Percentiles rank a stretch among this genome's conserved stretches.
phyloP scores from a whole-genome alignment of 2,329 filamentous ascomycete genomes.

The Fusarium heterosporum region DNA sequence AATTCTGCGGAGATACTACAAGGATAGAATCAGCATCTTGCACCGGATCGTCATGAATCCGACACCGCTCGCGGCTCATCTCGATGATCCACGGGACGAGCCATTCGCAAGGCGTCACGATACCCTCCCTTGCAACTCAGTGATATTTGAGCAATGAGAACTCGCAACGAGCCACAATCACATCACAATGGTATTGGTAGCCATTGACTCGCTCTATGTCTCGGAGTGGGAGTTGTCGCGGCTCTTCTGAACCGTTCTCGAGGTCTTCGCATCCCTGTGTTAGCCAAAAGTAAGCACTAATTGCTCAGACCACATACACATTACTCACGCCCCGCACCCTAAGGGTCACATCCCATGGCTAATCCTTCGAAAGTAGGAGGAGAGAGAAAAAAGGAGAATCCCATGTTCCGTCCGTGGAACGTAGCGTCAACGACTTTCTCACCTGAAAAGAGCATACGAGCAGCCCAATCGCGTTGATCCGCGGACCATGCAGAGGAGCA shows the following conservation, averaged over 20 bases:
- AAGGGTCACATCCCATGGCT: slow-evolving; percentile 25
- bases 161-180: background rate
- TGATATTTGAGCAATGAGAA: slow-evolving; percentile 17
- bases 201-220: background rate
- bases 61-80: slow-evolving; percentile 6
- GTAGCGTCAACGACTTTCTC: background rate
- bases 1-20: slow-evolving; percentile 22
- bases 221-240: slow-evolving; percentile 13
- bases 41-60: background rate
- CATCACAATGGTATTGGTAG: background rate
- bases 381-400: slow-evolving; percentile 12
- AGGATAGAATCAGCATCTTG: background rate
- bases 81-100: background rate
- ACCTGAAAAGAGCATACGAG: background rate
- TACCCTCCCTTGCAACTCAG: slow-evolving; percentile 25
- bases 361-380: slow-evolving; percentile 26
- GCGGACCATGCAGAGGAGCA: background rate
- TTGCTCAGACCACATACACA: background rate
- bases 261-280: background rate
- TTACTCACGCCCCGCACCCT: slow-evolving; percentile 19
- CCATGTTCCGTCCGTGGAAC: slow-evolving; percentile 6
- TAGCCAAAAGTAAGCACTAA: slow-evolving; percentile 32
- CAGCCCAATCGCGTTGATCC: background rate
- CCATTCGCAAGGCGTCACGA: slow-evolving; percentile 19
- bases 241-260: slow-evolving; percentile 5